Conservation (phyloP, 768 basidiomycete genomes). For the Leccinum uliginosum region DNA sequence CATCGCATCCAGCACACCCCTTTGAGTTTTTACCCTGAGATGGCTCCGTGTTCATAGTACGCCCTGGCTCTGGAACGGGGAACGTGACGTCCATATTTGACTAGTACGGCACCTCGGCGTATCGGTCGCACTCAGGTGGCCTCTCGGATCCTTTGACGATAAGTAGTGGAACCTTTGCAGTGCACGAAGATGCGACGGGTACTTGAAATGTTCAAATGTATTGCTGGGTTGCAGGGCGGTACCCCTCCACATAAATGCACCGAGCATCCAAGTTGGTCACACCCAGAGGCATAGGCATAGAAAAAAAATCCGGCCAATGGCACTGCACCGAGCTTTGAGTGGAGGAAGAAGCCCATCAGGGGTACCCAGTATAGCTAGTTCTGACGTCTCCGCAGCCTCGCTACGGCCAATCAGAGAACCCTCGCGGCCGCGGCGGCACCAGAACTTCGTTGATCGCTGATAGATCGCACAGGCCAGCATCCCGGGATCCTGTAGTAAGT, state of each 20-base stretch:
- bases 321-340: conserved; percentile 18
- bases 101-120: neutral
- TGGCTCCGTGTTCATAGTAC: neutral
- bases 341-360: neutral
- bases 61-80: neutral
- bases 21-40: conserved; percentile 1
- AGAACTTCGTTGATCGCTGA: conserved; percentile 9
- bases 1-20: neutral
- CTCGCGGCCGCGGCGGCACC: conserved; percentile 12
- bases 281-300: neutral
- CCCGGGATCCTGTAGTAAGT: neutral
- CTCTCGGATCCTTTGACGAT: conserved; percentile 8
- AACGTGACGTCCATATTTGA: neutral
- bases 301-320: conserved; percentile 1
- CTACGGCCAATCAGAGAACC: conserved; percentile 6
- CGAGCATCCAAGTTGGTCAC: neutral
- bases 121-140: neutral
- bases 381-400: neutral
- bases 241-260: conserved; percentile 3
- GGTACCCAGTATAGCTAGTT: conserved; percentile 4
- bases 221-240: neutral
- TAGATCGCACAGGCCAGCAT: conserved; percentile 7
- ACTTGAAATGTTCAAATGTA: neutral
- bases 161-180: conserved; percentile 8
- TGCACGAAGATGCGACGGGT: neutral